Base-by-base conservation (phyloP, 805 yeast species). In the Wickerhamiella sorbophila region DNA sequence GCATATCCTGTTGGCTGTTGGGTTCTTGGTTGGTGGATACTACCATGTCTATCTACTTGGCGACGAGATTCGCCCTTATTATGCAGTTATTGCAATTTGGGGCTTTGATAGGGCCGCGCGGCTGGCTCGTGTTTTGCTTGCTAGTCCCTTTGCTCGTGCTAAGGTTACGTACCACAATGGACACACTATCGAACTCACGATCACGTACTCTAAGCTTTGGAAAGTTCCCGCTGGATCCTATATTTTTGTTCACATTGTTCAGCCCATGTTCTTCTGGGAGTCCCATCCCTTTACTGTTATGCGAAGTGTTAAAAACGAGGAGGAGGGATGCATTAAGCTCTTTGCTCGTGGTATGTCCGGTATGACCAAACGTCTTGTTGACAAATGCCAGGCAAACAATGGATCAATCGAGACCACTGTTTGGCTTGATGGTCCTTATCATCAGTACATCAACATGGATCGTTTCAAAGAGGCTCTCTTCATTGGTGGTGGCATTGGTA, bases 371-470 rank as follows among this genome's bases (percentile, higher is more conserved):
- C 61, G 61, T 27, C 50, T 73, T 20, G 58, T 62, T 31, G 52
- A 55, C 18, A 56, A 58, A 38, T 47, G 67, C 12, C 26, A 50
- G 18, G 55, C 48, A 20, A 51, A 44, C 43, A 62, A 54, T 29
- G 64, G 52, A 39, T 53, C 45, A 27, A 43, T 52, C 21, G 33
- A 32, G 9, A 40, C 45, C 2, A 15, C 52, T 56, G 65, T 72
- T 15, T 60, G 67, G 22, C 53, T 75, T 10, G 84, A 77, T 52
- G 84, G 84, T 0, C 78, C 81, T 3, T 77, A 77, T 50, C 83
- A 83, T 1, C 56, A 58, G 17, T 52, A 54, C 14, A 52, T 64
- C 2, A 69, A 69, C 31, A 60, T 62, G 39, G 52, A 58, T 35
- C 57, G 54, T 40, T 66, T 60, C 56, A 61, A 59, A 42, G 60